phyloP scores from a whole-genome alignment of 352 stramenopile species.

The Phytophthora lateralis region DNA sequence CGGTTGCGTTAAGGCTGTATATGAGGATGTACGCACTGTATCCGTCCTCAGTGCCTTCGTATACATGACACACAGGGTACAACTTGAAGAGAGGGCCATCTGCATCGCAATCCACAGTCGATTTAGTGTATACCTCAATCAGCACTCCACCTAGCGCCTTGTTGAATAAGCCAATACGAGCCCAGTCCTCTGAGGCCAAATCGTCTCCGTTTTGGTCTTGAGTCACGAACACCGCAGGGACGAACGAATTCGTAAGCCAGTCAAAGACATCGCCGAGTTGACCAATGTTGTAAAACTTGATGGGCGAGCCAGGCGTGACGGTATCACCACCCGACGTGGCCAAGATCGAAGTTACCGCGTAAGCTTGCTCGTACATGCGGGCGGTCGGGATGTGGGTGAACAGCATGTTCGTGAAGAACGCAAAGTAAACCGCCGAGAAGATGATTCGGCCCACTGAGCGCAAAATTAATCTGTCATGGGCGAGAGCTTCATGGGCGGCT shows the following conservation, averaged over 20 bases:
- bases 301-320: conserved; percentile 39
- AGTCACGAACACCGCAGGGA: conserved; percentile 50
- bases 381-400: conserved; percentile 47
- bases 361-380: conserved; percentile 36
- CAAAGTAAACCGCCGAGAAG: conserved; percentile 43
- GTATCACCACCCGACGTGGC: conserved; percentile 47
- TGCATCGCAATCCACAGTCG: conserved; percentile 18
- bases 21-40: conserved; percentile 28
- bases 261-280: conserved; percentile 44
- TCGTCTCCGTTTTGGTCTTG: conserved; percentile 45
- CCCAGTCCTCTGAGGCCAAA: conserved; percentile 32
- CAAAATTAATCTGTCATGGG: conserved; percentile 43
- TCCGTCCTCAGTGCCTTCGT: conserved; percentile 15
- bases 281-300: conserved; percentile 54
- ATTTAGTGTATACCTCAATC: conserved; percentile 26
- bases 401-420: conserved; percentile 49
- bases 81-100: conserved; percentile 33
- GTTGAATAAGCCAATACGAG: conserved; percentile 40
- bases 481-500: conserved; percentile 23
- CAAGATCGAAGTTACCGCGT: conserved; percentile 36
- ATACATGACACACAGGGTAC: conserved; percentile 44
- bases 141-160: conserved; percentile 42
- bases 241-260: conserved; percentile 47
- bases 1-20: conserved; percentile 32
- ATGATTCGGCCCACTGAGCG: conserved; percentile 38